Evolutionary conservation across 2,329 filamentous ascomycete genomes (phyloP).

Genomic region (Xylariaceae sp.): DNA sequence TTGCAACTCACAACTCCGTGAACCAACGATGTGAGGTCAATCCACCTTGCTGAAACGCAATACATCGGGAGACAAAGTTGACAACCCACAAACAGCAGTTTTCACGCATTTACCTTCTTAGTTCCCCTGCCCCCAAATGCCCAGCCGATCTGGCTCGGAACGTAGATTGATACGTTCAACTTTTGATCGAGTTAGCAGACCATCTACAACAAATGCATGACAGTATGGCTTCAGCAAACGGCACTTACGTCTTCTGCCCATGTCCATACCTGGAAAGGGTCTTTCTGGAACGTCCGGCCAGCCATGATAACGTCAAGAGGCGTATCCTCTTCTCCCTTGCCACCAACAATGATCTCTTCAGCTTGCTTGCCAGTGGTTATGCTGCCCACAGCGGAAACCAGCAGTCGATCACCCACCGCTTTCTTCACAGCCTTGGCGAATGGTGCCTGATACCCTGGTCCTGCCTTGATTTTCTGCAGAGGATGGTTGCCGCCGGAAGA

Average conservation of each 20-base stretch:
- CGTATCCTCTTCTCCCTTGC: constrained; percentile 1
- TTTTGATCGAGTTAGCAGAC: too few relatives aligned
- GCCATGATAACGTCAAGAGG: constrained; percentile 44
- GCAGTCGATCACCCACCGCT: constrained; percentile 57
- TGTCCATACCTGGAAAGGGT: constrained; percentile 51
- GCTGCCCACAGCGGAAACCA: constrained; percentile 49
- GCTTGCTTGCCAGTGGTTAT: constrained; percentile 42
- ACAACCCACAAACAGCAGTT: background rate
- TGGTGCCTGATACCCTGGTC: constrained; percentile 61
- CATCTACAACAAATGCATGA: constrained; percentile 32
- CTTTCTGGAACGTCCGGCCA: constrained; percentile 54
- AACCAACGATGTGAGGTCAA: too few relatives aligned
- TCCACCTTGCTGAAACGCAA: too few relatives aligned
- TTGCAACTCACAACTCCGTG: too few relatives aligned
- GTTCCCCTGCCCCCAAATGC: constrained; percentile 41
- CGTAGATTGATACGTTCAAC: constrained; percentile 4
- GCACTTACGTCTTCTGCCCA: constrained; percentile 50
- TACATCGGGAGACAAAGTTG: too few relatives aligned
- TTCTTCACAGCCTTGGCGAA: constrained; percentile 64
- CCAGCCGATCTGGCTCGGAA: constrained; percentile 52
- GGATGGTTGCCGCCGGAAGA: constrained; percentile 59
- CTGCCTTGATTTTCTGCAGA: constrained; percentile 43
- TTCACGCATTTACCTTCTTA: background rate
- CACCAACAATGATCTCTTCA: constrained; percentile 40
- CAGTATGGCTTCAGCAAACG: too few relatives aligned